These are phyloP conservation scores for Pyrus betulifolia DNA, from an alignment of 306 rosid genomes.

Conservation along the genomic window DNA sequence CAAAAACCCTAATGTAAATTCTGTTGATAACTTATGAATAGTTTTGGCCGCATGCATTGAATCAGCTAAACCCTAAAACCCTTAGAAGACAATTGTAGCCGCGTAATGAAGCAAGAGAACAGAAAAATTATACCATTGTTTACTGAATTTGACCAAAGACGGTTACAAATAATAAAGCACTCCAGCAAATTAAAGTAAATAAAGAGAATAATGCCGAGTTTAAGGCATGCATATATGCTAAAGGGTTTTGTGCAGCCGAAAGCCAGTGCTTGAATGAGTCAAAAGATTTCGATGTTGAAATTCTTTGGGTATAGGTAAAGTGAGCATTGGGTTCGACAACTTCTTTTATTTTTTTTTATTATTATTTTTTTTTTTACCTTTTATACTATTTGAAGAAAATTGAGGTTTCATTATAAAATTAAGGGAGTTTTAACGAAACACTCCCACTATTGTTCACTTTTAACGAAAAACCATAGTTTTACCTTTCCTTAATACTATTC, in stretches of 20 bases:
- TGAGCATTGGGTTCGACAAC: neutral
- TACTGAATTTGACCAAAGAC: slow-evolving; percentile 14
- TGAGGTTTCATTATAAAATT: too few relatives aligned
- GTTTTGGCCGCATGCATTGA: neutral
- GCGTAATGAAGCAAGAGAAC: neutral
- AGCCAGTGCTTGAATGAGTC: slow-evolving; percentile 9
- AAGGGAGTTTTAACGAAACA: too few relatives aligned
- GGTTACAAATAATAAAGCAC: neutral
- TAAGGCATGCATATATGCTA: neutral
- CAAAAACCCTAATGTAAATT: neutral
- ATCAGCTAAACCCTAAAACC: neutral
- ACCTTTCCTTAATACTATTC: too few relatives aligned
- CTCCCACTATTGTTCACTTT: accelerated
- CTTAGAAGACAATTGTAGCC: neutral
- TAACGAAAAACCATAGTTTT: too few relatives aligned
- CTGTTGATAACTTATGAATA: neutral
- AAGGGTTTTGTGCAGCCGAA: slow-evolving; percentile 15
- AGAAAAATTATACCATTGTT: neutral
- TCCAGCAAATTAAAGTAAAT: neutral
- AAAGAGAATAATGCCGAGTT: neutral
- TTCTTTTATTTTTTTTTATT: too few relatives aligned
- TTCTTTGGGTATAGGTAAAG: slow-evolving; percentile 8
- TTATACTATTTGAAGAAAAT: too few relatives aligned
- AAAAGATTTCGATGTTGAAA: slow-evolving; percentile 5
- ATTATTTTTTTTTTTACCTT: neutral